phyloP scores from a whole-genome alignment of 2,329 filamentous ascomycete genomes.

The Oidium heveae region DNA sequence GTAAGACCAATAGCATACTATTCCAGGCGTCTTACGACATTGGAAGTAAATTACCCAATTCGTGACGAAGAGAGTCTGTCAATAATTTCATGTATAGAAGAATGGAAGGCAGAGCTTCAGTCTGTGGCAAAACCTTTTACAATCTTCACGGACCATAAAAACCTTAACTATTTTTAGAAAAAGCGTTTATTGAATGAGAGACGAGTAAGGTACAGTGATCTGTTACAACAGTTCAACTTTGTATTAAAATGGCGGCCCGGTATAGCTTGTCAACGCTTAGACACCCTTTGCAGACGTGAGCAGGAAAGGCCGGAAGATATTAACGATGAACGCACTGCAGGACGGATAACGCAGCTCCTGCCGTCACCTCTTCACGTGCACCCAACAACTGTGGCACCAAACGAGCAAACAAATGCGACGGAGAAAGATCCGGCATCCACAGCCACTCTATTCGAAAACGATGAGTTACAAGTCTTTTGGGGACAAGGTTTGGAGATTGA shows the following conservation, averaged over 20 bases:
- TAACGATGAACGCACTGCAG: not conserved
- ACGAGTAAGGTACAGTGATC: not conserved
- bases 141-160: not conserved
- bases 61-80: not conserved
- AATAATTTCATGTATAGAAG: not conserved
- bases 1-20: not conserved
- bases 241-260: not conserved
- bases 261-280: not conserved
- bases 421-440: not conserved
- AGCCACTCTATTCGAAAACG: not conserved
- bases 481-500: not conserved
- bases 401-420: no score
- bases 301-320: not conserved
- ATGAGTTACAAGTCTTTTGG: not conserved
- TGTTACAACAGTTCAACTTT: not conserved
- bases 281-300: not conserved
- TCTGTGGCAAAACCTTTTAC: not conserved
- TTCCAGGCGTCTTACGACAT: not conserved
- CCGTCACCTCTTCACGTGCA: no score
- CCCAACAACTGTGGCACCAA: no score
- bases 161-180: not conserved
- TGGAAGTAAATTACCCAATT: not conserved
- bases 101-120: not conserved
- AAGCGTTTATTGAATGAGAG: not conserved
- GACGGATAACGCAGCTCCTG: not conserved